Conservation (phyloP, 2,329 filamentous ascomycete species). For the Endoconidiophora laricicola region DNA sequence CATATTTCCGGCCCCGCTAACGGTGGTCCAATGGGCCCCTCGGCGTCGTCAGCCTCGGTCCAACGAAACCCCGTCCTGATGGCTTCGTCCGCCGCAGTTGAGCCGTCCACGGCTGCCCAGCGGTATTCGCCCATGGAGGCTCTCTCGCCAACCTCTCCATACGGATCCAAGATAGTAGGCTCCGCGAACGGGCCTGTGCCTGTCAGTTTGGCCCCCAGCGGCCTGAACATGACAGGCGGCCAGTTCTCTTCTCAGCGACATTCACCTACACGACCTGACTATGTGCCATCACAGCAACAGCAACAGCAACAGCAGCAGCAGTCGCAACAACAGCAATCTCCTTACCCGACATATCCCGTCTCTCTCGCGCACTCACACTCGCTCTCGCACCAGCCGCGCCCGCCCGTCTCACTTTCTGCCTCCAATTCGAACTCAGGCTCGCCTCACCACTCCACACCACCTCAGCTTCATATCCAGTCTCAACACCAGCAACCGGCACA, state of each 20-base stretch:
- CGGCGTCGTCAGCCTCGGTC: constrained; percentile 45
- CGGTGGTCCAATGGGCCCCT: constrained; percentile 21
- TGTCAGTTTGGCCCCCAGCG: constrained; percentile 79
- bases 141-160: constrained; percentile 64
- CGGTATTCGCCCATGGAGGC: constrained; percentile 94
- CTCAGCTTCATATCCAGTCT: constrained; percentile 10
- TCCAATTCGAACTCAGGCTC: constrained; percentile 22
- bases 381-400: constrained; percentile 43
- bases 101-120: constrained; percentile 69
- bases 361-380: constrained; percentile 21
- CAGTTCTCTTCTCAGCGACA: constrained; percentile 45
- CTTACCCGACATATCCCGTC: constrained; percentile 1
- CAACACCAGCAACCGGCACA: constrained; percentile 11
- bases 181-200: constrained; percentile 59
- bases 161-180: constrained; percentile 45
- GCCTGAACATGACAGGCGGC: constrained; percentile 60
- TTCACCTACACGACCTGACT: constrained; percentile 59
- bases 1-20: constrained; percentile 36
- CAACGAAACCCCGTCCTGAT: constrained; percentile 24
- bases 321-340: constrained; percentile 4
- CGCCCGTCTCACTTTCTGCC: constrained; percentile 54
- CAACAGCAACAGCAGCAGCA: constrained; percentile 9
- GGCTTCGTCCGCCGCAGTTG: constrained; percentile 21
- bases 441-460: constrained; percentile 10
- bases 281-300: constrained; percentile 25